phyloP scores from a whole-genome alignment of 352 stramenopile genomes.

The Phytophthora cryptogea region DNA sequence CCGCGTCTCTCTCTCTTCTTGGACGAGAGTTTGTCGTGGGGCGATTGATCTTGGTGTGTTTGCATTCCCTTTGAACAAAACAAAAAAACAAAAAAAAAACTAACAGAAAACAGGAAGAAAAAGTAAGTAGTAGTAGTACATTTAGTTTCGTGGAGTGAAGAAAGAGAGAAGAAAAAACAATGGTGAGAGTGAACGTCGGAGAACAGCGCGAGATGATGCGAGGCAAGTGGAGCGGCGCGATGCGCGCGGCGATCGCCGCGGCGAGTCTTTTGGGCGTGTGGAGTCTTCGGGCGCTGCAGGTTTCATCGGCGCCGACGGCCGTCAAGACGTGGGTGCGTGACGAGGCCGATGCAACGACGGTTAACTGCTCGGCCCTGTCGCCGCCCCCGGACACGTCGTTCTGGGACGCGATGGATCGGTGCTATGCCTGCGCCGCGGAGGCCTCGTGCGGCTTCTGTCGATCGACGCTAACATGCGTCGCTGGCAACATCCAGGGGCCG shows the following conservation, averaged over 20 bases:
- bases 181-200: conserved; percentile 23
- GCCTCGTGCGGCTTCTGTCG: conserved; percentile 89
- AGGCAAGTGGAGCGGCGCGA: conserved; percentile 14
- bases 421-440: conserved; percentile 65
- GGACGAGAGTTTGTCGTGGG: not conserved
- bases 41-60: conserved; percentile 1
- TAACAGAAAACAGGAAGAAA: conserved; percentile 10
- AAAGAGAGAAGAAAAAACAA: not conserved
- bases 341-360: conserved; percentile 17
- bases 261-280: conserved; percentile 25
- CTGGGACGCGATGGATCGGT: conserved; percentile 73
- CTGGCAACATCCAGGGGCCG: conserved; percentile 62
- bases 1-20: not conserved
- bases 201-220: conserved; percentile 18
- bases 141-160: not conserved
- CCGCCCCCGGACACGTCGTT: conserved; percentile 52
- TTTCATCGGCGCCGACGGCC: conserved; percentile 23
- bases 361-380: conserved; percentile 63
- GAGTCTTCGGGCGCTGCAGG: conserved; percentile 15
- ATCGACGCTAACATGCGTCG: conserved; percentile 89
- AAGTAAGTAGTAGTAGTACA: conserved; percentile 22
- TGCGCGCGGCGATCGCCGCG: conserved; percentile 11
- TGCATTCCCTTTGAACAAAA: conserved; percentile 13
- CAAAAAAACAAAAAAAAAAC: conserved; percentile 25
- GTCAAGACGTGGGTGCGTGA: conserved; percentile 35